Evolutionary conservation across 495 filamentous ascomycete species (phyloP).

Genomic region (Beverwykella pulmonaria): DNA sequence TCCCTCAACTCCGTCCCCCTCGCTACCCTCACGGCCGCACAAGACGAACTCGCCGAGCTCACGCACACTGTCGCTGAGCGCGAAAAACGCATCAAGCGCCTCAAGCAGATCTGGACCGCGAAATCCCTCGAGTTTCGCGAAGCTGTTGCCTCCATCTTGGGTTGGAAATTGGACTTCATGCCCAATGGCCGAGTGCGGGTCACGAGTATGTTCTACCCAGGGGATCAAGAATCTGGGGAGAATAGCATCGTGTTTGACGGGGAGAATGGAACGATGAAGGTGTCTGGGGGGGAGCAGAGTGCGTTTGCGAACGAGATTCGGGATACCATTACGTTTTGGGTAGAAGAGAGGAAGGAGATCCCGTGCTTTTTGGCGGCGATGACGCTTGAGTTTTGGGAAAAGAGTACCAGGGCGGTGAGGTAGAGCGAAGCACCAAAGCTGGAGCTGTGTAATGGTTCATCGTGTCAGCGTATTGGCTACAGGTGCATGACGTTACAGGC

Average conservation of each 20-base stretch:
- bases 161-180: slow-evolving; percentile 91
- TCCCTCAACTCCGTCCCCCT: slow-evolving; percentile 63
- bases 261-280: slow-evolving; percentile 95
- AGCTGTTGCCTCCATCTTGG: slow-evolving; percentile 82
- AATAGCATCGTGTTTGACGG: slow-evolving; percentile 97
- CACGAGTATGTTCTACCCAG: slow-evolving; percentile 74
- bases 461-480: neutral
- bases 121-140: slow-evolving; percentile 93
- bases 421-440: neutral
- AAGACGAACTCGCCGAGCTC: slow-evolving; percentile 71
- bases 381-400: slow-evolving; percentile 90
- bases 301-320: slow-evolving; percentile 82
- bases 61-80: slow-evolving; percentile 73
- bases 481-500: too few relatives aligned
- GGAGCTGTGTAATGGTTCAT: neutral
- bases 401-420: slow-evolving; percentile 60
- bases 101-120: slow-evolving; percentile 85
- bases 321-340: slow-evolving; percentile 88
- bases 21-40: slow-evolving; percentile 72
- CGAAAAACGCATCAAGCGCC: slow-evolving; percentile 79
- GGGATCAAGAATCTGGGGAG: slow-evolving; percentile 63
- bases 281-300: slow-evolving; percentile 84
- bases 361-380: slow-evolving; percentile 88
- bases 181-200: slow-evolving; percentile 89
- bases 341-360: slow-evolving; percentile 84